A percentile compares a stretch with the other conserved stretches of the same genome.
These are phyloP conservation scores for Ambrosiella cleistominuta DNA, from an alignment of 2,329 filamentous ascomycete species.

Conservation along the genomic window DNA sequence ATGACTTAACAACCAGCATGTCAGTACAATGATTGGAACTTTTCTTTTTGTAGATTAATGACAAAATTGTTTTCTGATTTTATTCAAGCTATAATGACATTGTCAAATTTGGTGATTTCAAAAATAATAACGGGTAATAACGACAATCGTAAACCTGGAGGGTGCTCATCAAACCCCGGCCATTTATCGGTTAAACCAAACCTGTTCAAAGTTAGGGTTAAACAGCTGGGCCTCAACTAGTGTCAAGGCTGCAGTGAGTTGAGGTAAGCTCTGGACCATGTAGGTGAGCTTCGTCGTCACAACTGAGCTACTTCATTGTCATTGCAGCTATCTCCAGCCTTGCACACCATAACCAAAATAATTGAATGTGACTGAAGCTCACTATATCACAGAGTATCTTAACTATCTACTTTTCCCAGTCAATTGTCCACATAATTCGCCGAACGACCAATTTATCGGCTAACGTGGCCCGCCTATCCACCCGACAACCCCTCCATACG, in stretches of 20 bases:
- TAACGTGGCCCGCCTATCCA: neutral
- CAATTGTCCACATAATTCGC: neutral
- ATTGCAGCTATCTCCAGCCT: neutral
- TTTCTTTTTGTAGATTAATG: no score
- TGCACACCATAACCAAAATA: neutral
- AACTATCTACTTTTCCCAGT: neutral
- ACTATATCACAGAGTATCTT: neutral
- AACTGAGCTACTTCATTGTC: neutral
- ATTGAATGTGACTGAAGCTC: neutral
- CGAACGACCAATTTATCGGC: neutral
- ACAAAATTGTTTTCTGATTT: no score
- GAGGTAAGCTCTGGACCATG: conserved; percentile 10
- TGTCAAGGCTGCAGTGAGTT: conserved; percentile 13
- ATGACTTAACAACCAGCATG: no score
- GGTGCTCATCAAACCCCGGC: neutral
- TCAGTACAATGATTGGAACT: no score
- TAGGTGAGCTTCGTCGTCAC: conserved; percentile 1
- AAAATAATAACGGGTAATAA: no score
- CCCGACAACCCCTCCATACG: neutral
- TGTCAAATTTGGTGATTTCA: no score
- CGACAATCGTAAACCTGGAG: no score
- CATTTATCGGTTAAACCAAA: neutral
- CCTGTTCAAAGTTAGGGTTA: neutral
- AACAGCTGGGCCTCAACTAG: neutral
- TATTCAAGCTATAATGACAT: no score